Evolutionary conservation across 257 asterid species (phyloP).

Genomic region (Capsicum baccatum): DNA sequence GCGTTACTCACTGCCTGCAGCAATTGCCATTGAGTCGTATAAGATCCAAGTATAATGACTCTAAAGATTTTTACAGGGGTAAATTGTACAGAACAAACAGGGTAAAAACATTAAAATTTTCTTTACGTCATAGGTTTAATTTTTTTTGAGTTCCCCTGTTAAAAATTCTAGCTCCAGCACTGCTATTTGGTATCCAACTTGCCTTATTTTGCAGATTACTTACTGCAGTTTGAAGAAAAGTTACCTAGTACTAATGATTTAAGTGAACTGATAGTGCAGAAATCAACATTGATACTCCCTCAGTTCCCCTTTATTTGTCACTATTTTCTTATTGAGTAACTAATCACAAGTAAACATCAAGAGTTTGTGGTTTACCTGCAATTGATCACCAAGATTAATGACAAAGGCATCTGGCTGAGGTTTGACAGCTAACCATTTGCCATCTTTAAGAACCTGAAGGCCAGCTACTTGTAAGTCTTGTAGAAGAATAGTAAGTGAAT

Average conservation of each 20-base stretch:
- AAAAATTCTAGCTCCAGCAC: too few species aligned
- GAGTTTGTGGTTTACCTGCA: conserved; percentile 57
- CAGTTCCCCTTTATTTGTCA: too few species aligned
- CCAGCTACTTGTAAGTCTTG: conserved; percentile 80
- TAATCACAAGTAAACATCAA: not conserved
- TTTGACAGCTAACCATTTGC: conserved; percentile 75
- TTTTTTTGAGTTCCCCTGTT: too few species aligned
- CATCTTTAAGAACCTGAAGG: conserved; percentile 80
- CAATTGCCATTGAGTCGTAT: too few species aligned
- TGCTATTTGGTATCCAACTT: not conserved
- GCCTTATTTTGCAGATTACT: not conserved
- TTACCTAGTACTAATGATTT: not conserved
- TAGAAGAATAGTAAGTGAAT: conserved; percentile 83
- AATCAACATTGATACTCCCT: too few species aligned
- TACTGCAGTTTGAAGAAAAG: not conserved
- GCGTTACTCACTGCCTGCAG: conserved; percentile 83
- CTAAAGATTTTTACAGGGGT: too few species aligned
- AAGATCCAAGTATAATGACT: too few species aligned
- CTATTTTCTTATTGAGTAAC: not conserved
- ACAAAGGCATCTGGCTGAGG: conserved; percentile 82
- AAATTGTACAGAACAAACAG: too few species aligned
- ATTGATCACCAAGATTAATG: conserved; percentile 81
- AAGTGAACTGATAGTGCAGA: not conserved
- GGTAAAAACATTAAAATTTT: too few species aligned
- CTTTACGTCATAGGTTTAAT: too few species aligned